Evolutionary conservation across 768 basidiomycete species (phyloP).

Genomic region (Candolleomyces efflorescens): DNA sequence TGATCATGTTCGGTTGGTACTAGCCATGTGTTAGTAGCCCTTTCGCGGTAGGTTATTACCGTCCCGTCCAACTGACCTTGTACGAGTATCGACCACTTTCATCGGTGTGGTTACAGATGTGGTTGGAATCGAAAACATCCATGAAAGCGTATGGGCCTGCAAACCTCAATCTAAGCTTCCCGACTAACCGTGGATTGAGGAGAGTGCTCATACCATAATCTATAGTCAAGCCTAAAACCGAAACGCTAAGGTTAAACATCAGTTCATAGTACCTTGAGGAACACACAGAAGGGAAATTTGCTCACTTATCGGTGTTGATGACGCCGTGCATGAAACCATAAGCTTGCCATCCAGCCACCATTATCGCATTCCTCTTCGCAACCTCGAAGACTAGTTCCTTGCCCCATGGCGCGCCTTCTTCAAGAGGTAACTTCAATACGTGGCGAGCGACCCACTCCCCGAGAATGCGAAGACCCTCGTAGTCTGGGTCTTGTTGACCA

Average conservation of each 20-base stretch:
- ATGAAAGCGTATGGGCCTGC: conserved; percentile 90
- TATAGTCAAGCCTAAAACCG: conserved; percentile 70
- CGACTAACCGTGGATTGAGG: background rate
- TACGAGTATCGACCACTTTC: conserved; percentile 76
- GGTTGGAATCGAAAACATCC: conserved; percentile 82
- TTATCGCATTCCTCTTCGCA: conserved; percentile 79
- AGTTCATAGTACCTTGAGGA: background rate
- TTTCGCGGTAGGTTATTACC: background rate
- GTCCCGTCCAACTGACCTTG: conserved; percentile 27
- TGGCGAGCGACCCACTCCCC: conserved; percentile 67
- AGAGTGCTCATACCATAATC: conserved; percentile 54
- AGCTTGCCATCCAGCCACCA: conserved; percentile 96
- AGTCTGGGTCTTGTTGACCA: conserved; percentile 71
- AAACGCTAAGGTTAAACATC: conserved; percentile 44
- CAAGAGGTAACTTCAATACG: conserved; percentile 51
- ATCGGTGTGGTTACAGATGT: conserved; percentile 92
- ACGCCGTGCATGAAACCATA: conserved; percentile 96
- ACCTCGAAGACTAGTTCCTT: conserved; percentile 70
- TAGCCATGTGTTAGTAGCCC: conserved; percentile 19
- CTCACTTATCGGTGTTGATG: conserved; percentile 94
- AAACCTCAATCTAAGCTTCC: background rate
- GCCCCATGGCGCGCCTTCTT: conserved; percentile 61
- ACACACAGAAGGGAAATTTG: background rate
- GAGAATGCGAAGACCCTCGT: conserved; percentile 68
- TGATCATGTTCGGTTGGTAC: conserved; percentile 75